Conservation (phyloP, 495 filamentous ascomycete species). For the Lasiosphaeriaceae sp. region DNA sequence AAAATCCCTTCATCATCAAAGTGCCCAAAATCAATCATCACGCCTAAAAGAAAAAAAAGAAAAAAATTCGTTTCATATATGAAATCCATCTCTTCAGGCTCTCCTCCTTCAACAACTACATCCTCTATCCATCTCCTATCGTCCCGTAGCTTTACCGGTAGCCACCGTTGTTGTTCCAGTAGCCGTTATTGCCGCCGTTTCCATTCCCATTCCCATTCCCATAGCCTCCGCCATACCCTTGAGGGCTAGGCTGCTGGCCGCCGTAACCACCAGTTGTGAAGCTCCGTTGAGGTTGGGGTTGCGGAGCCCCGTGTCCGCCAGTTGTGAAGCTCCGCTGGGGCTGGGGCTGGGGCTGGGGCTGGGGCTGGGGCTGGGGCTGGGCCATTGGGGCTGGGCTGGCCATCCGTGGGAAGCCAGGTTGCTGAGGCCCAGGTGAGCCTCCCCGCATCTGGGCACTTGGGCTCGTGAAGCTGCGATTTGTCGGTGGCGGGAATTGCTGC, state of each 20-base stretch:
- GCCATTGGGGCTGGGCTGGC: slow-evolving; percentile 23
- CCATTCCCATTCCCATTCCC: neutral
- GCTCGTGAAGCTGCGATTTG: slow-evolving; percentile 31
- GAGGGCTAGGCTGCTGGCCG: neutral
- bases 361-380: slow-evolving; percentile 16
- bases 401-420: slow-evolving; percentile 14
- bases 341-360: slow-evolving; percentile 19
- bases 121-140: too few species aligned
- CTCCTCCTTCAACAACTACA: too few species aligned
- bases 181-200: neutral
- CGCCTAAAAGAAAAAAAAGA: too few species aligned
- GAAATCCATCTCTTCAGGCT: too few species aligned
- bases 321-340: slow-evolving; percentile 30
- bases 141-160: neutral
- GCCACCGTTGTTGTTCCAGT: too few species aligned
- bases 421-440: slow-evolving; percentile 26
- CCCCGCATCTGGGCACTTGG: slow-evolving; percentile 21
- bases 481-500: slow-evolving; percentile 17
- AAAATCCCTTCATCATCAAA: too few species aligned
- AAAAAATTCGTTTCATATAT: too few species aligned
- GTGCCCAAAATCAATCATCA: too few species aligned
- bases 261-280: slow-evolving; percentile 14
- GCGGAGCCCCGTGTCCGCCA: slow-evolving; percentile 13
- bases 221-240: neutral
- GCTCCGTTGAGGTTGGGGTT: slow-evolving; percentile 28